Base-by-base conservation (phyloP, 495 filamentous ascomycete species). In the Hyphodiscus hymeniophilus region DNA sequence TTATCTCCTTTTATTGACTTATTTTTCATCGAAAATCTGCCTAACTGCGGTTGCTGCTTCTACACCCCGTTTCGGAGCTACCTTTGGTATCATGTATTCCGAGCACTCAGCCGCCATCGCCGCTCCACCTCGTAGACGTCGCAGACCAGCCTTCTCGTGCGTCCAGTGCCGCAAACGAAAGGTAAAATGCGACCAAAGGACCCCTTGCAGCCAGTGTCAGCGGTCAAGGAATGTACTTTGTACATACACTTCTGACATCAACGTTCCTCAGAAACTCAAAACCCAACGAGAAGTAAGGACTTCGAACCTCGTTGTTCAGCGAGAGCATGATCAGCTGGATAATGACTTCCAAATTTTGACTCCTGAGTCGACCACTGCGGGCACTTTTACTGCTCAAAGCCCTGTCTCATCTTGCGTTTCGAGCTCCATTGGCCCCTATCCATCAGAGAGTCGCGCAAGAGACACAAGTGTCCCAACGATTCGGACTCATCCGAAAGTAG, bases 91-190 rank as follows among this genome's bases (percentile, higher is more conserved):
- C 5, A 3, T 36, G 16, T 13, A 13, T 5, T n/a, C 33, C 6
- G 6, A 6, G 15, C 15, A 13, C 12, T 36, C 15, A 13, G 13
- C 16, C 13, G 6, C 6, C 32, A 17, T 21, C 46, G n/a, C 54
- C 15, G 42, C 22, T 31, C 57, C 47, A 40, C 24, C 48, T 34
- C 60, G 63, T 38, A 65, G 64, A 32, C 66, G 64, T 17, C 58
- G 68, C 1, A 64, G 71, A 26, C 68, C 68, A 7, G 63, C 67
- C 13, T 56, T 61, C 6, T 66, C 70, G 1, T 74, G 70, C 56
- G 59, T 63, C 33, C 61, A 67, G 45, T 72, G 70, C 46, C 65
- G 68, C 13, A 56, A 42, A 2, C 63, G 65, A 39, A 74, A 74
- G 55, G 56, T 72, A 23, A 66, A 65, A 42, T 74, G 69, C 52